Percentiles rank a stretch among this genome's conserved stretches.
Evolutionary conservation across 2,329 filamentous ascomycete species (phyloP).

Genomic region (Malbranchea zuffiana): DNA sequence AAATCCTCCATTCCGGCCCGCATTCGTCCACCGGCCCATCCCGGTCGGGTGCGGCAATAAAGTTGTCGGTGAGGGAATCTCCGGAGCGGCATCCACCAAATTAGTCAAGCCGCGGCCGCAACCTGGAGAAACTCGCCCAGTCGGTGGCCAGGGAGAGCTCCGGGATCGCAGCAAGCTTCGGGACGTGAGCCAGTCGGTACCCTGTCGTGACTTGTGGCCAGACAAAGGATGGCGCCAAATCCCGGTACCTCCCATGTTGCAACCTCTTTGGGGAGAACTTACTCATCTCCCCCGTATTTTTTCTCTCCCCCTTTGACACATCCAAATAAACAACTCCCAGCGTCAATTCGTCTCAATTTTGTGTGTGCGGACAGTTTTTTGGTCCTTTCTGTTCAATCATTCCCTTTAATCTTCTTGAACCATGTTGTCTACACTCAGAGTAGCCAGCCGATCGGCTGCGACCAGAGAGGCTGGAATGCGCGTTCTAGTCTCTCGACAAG

Average conservation of each 20-base stretch:
- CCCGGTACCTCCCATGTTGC: not conserved
- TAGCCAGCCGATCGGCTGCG: conserved; percentile 33
- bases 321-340: not conserved
- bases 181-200: not conserved
- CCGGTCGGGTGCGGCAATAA: not conserved
- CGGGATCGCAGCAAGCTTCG: not conserved
- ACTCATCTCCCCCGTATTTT: not conserved
- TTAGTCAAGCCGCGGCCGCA: not conserved
- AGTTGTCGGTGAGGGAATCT: no score
- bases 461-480: conserved; percentile 31
- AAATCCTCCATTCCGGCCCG: no score
- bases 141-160: not conserved
- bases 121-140: conserved; percentile 5
- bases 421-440: conserved; percentile 40
- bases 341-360: not conserved
- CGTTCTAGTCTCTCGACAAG: conserved; percentile 42
- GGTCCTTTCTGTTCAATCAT: not conserved
- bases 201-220: no score
- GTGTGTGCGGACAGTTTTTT: not conserved
- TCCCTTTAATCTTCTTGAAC: conserved; percentile 11
- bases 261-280: not conserved
- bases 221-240: not conserved
- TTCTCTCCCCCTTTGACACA: conserved; percentile 1
- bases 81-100: no score
- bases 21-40: not conserved